Base-by-base conservation (phyloP, 768 basidiomycete genomes). In the Leccinum truebloodii region DNA sequence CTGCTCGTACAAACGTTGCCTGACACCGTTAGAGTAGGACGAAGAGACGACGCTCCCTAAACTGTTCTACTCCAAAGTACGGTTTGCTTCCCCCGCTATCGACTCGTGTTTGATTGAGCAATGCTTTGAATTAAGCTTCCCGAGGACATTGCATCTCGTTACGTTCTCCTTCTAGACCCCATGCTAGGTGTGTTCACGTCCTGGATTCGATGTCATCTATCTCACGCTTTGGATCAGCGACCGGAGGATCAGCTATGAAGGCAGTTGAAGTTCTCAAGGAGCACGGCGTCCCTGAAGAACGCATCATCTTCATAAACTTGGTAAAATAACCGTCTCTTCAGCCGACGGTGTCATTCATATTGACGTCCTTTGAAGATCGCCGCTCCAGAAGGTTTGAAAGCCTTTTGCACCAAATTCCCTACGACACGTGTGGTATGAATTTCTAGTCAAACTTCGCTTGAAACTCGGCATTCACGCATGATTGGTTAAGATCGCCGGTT, bases 211-310 rank as follows among this genome's bases (percentile, higher is more conserved):
- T 41, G 3, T 9, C 2, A n/a, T 50, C 34, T n/a, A n/a, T 10
- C 41, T 30, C 57, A 57, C 32, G 22, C 34, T 28, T 13, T 48
- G 22, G 24, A 41, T 28, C 64, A 83, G 96, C 96, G 0, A 98
- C 96, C 1, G 97, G 97, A 26, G 97, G 97, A 50, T 98, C 95
- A 5, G 96, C 95, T 8, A 95, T 95, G 76, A 98, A 98, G 72
- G 97, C 97, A 0, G 90, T 98, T 55, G 96, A 98, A 72, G 90
- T 98, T 4, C 80, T 98, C 13, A 86, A 90, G 75, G 90, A 94
- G 51, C 88, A 94, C 68, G 92, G 92, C 20, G 97, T 99, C 32
- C 89, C 92, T 16, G 94, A 97, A 75, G 94, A 97, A 60, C 85
- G 94, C 58, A 96, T 98, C 62, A 90, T 97, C 64, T 97, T 98